These are phyloP conservation scores for Aureobasidium leucospermi DNA, from an alignment of 2,329 filamentous ascomycete species.

Conservation along the genomic window DNA sequence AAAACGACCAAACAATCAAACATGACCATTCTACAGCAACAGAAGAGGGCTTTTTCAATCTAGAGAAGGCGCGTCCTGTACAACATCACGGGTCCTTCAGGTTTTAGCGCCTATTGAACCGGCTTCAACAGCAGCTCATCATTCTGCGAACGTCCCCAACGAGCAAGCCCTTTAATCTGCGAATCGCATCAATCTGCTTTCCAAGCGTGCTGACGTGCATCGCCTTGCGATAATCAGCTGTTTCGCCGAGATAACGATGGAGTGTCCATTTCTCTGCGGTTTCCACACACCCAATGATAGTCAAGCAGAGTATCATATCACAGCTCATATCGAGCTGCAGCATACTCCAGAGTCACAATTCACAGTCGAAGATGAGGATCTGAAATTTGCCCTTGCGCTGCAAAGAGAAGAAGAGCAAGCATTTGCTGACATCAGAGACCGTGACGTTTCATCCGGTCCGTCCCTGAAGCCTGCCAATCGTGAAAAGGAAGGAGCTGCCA, in stretches of 20 bases:
- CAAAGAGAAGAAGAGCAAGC: slow-evolving; percentile 12
- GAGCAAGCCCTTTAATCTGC: not conserved
- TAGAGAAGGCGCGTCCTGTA: not conserved
- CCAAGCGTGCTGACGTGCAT: not conserved
- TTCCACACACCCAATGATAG: slow-evolving; percentile 15
- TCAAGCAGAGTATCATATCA: slow-evolving; percentile 22
- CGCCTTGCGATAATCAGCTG: not conserved
- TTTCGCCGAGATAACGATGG: not conserved
- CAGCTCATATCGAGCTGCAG: slow-evolving; percentile 27
- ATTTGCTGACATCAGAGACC: slow-evolving; percentile 7
- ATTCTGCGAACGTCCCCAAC: slow-evolving; percentile 1
- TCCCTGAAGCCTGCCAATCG: not conserved
- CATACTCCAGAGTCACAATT: slow-evolving; percentile 25
- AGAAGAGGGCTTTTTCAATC: not conserved
- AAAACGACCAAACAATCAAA: not conserved
- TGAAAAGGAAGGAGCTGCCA: not conserved
- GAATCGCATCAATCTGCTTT: not conserved
- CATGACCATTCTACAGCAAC: not conserved
- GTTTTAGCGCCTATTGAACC: not conserved
- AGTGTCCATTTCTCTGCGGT: slow-evolving; percentile 20
- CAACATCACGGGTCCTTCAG: not conserved
- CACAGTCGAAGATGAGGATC: slow-evolving; percentile 8
- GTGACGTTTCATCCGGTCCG: not conserved
- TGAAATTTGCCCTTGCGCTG: slow-evolving; percentile 15
- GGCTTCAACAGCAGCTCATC: slow-evolving; percentile 11